Conservation (phyloP, 192 early-diverging fungal genomes). For the Entomortierella parvispora region DNA sequence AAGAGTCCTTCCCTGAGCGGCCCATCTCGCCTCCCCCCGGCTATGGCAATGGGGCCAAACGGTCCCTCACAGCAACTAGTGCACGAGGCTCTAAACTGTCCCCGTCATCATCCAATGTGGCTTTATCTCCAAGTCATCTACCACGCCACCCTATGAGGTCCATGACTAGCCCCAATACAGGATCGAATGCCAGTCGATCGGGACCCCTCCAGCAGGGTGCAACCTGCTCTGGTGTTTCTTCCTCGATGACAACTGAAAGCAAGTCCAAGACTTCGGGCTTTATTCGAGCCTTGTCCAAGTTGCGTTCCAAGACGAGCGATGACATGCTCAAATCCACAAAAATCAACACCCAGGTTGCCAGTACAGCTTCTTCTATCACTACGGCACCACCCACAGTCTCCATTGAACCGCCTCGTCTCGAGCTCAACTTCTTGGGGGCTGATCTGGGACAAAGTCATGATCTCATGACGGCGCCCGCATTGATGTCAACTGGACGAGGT, state of each 20-base stretch:
- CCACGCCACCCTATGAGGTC: neutral
- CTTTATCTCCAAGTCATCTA: conserved; percentile 8
- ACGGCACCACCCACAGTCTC: conserved; percentile 9
- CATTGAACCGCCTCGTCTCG: conserved; percentile 41
- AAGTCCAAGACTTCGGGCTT: conserved; percentile 30
- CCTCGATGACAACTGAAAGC: conserved; percentile 9
- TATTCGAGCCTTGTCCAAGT: conserved; percentile 33
- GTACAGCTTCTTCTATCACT: neutral
- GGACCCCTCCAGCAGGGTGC: conserved; percentile 12
- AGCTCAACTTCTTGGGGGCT: conserved; percentile 28
- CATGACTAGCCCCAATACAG: neutral
- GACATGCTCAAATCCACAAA: conserved; percentile 19
- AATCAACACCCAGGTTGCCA: conserved; percentile 13
- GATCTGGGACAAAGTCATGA: neutral
- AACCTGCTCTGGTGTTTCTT: conserved; percentile 19
- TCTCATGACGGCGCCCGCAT: conserved; percentile 25
- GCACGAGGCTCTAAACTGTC: neutral
- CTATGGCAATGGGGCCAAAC: neutral
- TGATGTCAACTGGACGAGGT: conserved; percentile 1
- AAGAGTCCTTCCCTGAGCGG: conserved; percentile 40
- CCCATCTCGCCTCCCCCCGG: conserved; percentile 35
- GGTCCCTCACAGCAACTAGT: conserved; percentile 2
- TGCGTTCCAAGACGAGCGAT: conserved; percentile 44
- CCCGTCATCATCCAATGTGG: neutral
- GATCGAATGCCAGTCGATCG: neutral